A percentile compares a stretch with the other conserved stretches of the same genome.
Conservation (phyloP, 805 yeast species). For the Debaryomyces prosopidis region DNA sequence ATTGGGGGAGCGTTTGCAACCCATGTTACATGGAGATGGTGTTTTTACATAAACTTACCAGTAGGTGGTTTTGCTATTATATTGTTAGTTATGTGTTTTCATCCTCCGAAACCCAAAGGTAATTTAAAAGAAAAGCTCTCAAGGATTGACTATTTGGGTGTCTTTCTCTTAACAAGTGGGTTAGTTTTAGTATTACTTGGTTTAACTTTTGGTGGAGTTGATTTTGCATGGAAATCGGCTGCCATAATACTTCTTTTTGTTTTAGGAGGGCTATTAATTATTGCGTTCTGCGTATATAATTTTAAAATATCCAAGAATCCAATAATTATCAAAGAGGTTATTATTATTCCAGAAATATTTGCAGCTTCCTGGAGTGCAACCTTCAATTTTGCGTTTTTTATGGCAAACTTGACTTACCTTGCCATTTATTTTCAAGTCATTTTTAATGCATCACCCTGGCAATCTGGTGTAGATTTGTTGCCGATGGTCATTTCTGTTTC, state of each 20-base stretch:
- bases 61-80: constrained; percentile 54
- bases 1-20: constrained; percentile 67
- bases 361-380: constrained; percentile 39
- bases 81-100: constrained; percentile 39
- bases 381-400: constrained; percentile 39
- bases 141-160: constrained; percentile 52
- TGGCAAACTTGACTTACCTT: constrained; percentile 33
- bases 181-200: constrained; percentile 48
- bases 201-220: constrained; percentile 55
- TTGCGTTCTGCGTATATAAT: constrained; percentile 40
- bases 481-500: constrained; percentile 37
- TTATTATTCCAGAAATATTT: constrained; percentile 34
- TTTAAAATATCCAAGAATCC: constrained; percentile 46
- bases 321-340: constrained; percentile 43
- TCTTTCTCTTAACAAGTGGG: constrained; percentile 41
- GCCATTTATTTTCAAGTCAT: constrained; percentile 43
- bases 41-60: constrained; percentile 70
- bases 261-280: constrained; percentile 41
- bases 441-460: constrained; percentile 32
- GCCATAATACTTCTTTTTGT: constrained; percentile 50
- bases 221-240: constrained; percentile 56
- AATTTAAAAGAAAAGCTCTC: constrained; percentile 35
- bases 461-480: constrained; percentile 37
- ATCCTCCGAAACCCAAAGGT: constrained; percentile 49
- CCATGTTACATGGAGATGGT: constrained; percentile 72